A percentile compares a stretch with the other conserved stretches of the same genome.
phyloP scores from a whole-genome alignment of 257 asterid species.

The Anisodus tanguticus region DNA sequence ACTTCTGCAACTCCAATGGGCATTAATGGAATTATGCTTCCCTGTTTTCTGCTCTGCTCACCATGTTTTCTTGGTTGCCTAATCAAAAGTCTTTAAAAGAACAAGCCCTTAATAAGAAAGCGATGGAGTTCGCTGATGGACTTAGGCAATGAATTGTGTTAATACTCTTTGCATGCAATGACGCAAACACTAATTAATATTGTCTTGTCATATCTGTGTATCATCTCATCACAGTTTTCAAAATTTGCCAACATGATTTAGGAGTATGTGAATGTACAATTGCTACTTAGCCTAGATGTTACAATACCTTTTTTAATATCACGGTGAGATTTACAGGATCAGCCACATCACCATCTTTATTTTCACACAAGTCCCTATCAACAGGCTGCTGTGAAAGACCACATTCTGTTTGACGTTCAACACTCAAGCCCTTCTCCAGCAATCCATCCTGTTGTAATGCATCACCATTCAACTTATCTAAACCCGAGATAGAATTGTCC shows the following conservation, averaged over 20 bases:
- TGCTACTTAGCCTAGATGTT: conserved; percentile 4
- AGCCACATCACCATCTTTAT: conserved; percentile 44
- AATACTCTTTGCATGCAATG: background rate
- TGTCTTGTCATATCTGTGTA: conserved; percentile 6
- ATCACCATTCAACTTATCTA: conserved; percentile 48
- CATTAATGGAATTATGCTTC: background rate
- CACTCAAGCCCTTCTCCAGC: conserved; percentile 42
- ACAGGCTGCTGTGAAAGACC: conserved; percentile 44
- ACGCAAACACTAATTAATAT: conserved; percentile 11
- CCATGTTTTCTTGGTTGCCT: background rate
- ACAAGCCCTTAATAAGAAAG: background rate
- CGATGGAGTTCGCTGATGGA: background rate
- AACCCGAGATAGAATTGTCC: conserved; percentile 41
- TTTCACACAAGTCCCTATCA: conserved; percentile 41
- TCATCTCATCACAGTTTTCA: background rate
- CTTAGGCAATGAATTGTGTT: background rate
- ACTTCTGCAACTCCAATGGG: conserved; percentile 21
- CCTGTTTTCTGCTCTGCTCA: background rate
- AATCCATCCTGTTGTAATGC: conserved; percentile 46
- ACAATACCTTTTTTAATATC: conserved; percentile 80
- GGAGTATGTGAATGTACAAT: background rate
- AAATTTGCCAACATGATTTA: conserved; percentile 19
- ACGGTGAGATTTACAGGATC: conserved; percentile 49
- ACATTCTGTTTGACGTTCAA: conserved; percentile 49
- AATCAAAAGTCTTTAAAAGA: background rate